Conservation (phyloP, 805 yeast species). For the Wickerhamiella qilinensis region DNA sequence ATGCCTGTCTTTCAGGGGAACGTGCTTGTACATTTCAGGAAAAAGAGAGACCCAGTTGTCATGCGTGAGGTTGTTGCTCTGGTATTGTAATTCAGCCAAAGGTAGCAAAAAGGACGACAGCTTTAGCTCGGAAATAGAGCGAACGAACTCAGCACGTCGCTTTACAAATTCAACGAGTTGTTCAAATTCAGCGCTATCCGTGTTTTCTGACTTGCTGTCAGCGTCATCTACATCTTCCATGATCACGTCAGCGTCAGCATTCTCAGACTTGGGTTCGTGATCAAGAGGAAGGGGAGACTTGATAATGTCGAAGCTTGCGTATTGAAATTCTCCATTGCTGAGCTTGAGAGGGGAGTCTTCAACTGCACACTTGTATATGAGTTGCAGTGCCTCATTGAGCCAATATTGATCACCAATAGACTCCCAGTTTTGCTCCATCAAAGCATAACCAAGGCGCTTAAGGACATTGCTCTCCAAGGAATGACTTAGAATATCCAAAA, state of each 20-base stretch:
- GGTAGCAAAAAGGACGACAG: conserved; percentile 55
- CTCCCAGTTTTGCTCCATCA: conserved; percentile 98
- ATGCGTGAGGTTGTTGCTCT: conserved; percentile 64
- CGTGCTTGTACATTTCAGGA: conserved; percentile 52
- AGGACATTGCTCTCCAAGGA: conserved; percentile 65
- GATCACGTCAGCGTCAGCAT: conserved; percentile 12
- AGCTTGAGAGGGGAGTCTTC: conserved; percentile 31
- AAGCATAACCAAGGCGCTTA: conserved; percentile 68
- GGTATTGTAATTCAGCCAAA: conserved; percentile 64
- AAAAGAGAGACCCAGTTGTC: conserved; percentile 71
- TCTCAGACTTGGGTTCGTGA: conserved; percentile 22
- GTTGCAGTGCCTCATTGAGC: conserved; percentile 84
- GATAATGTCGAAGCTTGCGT: conserved; percentile 1
- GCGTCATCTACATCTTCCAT: conserved; percentile 10
- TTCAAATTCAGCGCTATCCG: conserved; percentile 17
- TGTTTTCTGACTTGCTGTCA: conserved; percentile 12
- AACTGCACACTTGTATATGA: conserved; percentile 66
- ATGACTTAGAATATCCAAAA: conserved; percentile 63
- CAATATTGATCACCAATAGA: conserved; percentile 82
- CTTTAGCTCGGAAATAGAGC: conserved; percentile 25
- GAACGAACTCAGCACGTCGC: conserved; percentile 18
- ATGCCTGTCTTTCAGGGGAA: conserved; percentile 63
- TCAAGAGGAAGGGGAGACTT: conserved; percentile 2
- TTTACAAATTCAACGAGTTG: conserved; percentile 23
- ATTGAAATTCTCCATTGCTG: conserved; percentile 8